A percentile compares a stretch with the other conserved stretches of the same genome.
phyloP scores from a whole-genome alignment of 192 early-diverging fungal species.

The Coemansia sp. region DNA sequence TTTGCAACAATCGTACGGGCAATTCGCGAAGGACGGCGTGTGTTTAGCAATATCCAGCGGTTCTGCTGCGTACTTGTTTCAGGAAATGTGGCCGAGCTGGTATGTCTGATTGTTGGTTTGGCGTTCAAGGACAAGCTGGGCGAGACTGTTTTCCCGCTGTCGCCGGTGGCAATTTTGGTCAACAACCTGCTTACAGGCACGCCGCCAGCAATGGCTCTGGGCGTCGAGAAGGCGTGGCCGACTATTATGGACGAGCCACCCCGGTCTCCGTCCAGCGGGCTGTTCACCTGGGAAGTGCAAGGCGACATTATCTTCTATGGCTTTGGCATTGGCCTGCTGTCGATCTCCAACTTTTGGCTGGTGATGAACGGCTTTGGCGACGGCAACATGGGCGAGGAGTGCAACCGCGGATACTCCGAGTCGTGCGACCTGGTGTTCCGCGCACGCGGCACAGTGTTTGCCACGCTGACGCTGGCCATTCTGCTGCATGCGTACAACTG shows the following conservation, averaged over 20 bases:
- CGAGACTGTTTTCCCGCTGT: slow-evolving; percentile 71
- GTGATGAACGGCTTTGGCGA: slow-evolving; percentile 63
- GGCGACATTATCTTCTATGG: slow-evolving; percentile 72
- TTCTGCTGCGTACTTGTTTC: slow-evolving; percentile 72
- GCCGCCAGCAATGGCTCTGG: slow-evolving; percentile 77
- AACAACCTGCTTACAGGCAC: slow-evolving; percentile 79
- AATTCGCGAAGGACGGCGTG: slow-evolving; percentile 74
- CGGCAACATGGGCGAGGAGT: slow-evolving; percentile 59
- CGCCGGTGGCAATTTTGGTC: slow-evolving; percentile 76
- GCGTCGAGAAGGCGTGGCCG: slow-evolving; percentile 62
- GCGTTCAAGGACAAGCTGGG: slow-evolving; percentile 64
- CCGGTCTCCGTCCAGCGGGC: slow-evolving; percentile 58
- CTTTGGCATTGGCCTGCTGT: slow-evolving; percentile 61
- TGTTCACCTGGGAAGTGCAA: slow-evolving; percentile 66
- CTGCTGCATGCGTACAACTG: slow-evolving; percentile 78
- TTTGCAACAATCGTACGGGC: slow-evolving; percentile 80
- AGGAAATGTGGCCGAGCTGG: slow-evolving; percentile 74
- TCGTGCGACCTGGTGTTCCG: slow-evolving; percentile 65
- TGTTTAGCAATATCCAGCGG: slow-evolving; percentile 76
- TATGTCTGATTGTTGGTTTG: slow-evolving; percentile 70
- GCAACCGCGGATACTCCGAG: slow-evolving; percentile 57
- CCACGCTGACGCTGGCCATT: slow-evolving; percentile 67
- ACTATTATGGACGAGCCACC: slow-evolving; percentile 76
- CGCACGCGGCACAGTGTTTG: slow-evolving; percentile 70
- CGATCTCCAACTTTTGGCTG: slow-evolving; percentile 64